A percentile compares a stretch with the other conserved stretches of the same genome.
phyloP scores from a whole-genome alignment of 768 basidiomycete genomes.

The Zangia roseola region DNA sequence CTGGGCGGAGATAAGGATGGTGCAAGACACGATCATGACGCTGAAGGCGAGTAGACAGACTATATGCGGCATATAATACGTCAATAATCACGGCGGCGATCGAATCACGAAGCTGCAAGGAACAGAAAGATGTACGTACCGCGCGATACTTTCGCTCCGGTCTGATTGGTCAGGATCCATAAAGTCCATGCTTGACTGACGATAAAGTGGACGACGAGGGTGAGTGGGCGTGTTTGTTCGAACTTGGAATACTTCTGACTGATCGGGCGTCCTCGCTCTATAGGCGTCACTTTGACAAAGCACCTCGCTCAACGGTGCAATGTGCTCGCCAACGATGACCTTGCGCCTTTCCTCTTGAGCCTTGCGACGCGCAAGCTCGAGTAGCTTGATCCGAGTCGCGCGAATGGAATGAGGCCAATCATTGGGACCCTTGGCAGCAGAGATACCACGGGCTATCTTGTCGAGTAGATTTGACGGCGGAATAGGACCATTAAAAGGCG shows the following conservation, averaged over 20 bases:
- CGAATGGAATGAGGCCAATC: conserved; percentile 86
- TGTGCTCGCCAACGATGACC: conserved; percentile 48
- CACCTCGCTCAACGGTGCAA: conserved; percentile 16
- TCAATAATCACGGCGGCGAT: conserved; percentile 10
- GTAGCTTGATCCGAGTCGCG: conserved; percentile 78
- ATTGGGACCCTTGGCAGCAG: conserved; percentile 67
- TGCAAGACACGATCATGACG: conserved; percentile 59
- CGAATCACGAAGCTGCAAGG: background rate
- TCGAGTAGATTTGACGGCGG: conserved; percentile 86
- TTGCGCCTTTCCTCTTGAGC: conserved; percentile 52
- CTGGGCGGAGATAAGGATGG: conserved; percentile 55
- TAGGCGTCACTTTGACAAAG: conserved; percentile 7
- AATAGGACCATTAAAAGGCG: conserved; percentile 81
- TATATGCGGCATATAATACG: conserved; percentile 29
- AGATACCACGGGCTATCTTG: conserved; percentile 78
- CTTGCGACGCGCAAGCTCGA: conserved; percentile 70
- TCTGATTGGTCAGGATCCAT: conserved; percentile 50
- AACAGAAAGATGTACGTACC: conserved; percentile 44
- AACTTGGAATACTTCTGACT: conserved; percentile 41
- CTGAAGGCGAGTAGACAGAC: conserved; percentile 67
- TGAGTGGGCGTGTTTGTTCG: conserved; percentile 48
- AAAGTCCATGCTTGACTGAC: conserved; percentile 88
- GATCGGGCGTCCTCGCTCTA: conserved; percentile 27
- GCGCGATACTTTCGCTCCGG: conserved; percentile 51
- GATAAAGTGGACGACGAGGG: conserved; percentile 59